Percentiles rank a stretch among this genome's conserved stretches.
Evolutionary conservation across 176 grass and related monocot genomes (phyloP).

Genomic region (Canna indica): DNA sequence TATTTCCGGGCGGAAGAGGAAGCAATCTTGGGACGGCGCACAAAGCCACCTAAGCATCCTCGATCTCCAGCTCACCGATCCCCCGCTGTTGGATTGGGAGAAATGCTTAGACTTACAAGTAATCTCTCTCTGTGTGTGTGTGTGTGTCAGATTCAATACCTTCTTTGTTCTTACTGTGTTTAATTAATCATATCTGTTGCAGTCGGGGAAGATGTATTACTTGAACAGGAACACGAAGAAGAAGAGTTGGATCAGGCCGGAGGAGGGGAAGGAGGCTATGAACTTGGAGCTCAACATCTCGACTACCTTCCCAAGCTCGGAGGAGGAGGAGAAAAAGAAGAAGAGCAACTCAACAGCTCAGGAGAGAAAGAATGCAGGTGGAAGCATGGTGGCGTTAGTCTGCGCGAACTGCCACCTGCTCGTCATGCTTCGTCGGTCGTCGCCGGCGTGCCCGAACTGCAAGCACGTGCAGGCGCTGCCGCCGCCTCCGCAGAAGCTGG

Average conservation of each 20-base stretch:
- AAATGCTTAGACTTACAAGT: slow-evolving; percentile 82
- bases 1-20: slow-evolving; percentile 55
- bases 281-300: slow-evolving; percentile 83
- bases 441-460: slow-evolving; percentile 82
- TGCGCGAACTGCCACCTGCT: slow-evolving; percentile 81
- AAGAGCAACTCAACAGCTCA: slow-evolving; percentile 7
- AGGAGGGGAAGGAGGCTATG: slow-evolving; percentile 55
- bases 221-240: slow-evolving; percentile 82
- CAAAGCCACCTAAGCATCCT: too few relatives aligned
- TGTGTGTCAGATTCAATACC: too few relatives aligned
- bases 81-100: slow-evolving; percentile 78
- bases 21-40: slow-evolving; percentile 29
- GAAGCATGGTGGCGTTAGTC: slow-evolving; percentile 73
- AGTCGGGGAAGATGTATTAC: slow-evolving; percentile 96
- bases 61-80: slow-evolving; percentile 65
- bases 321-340: slow-evolving; percentile 28
- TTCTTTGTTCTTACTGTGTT: too few relatives aligned
- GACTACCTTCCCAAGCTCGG: not conserved
- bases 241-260: slow-evolving; percentile 67
- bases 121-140: not conserved
- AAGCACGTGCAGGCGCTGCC: slow-evolving; percentile 40
- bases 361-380: too few relatives aligned
- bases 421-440: slow-evolving; percentile 72
- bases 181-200: too few relatives aligned
- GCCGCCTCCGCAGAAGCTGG: slow-evolving; percentile 22